Evolutionary conservation across 2,329 filamentous ascomycete species (phyloP), one percentile per base, ranked within the genome.

Genomic region (Calonectria pseudoreteaudii): DNA sequence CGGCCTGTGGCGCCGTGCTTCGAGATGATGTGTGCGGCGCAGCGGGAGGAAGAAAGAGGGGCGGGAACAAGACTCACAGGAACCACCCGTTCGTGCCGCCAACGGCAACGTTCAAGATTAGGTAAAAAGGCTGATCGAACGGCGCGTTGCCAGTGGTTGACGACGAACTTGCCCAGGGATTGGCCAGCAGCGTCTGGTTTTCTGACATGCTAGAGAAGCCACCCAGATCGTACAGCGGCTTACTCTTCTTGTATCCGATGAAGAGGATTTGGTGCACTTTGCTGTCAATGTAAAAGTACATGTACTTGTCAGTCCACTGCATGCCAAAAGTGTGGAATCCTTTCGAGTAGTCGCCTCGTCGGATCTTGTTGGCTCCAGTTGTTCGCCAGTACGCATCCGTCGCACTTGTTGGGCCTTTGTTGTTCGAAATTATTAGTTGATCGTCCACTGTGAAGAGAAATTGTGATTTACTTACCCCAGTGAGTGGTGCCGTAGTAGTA

Each of bases 201-300:
- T 85, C 83, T 11, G 83, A 82, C 68, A 81, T 83, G 31, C 80
- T 77, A 30, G 82, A 81, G 74, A 89, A 89, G 38, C 84, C 76
- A 14, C 88, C 88, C 18, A 84, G 81, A n/a, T 83, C 77, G 80
- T 84, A 88, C 72, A 88, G 84, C 52, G 83, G 80, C 31, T 78
- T 67, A 26, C 81, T 76, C 30, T 74, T 66, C n/a, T 79, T 78
- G 75, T 86, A 86, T 14, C 82, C 82, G 20, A 84, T 77, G 72
- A 84, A 86, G 58, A 85, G 76, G 73, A 86, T 84, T 76, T 86
- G 83, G 23, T 82, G 80, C 18, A 87, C 80, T 20, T 85, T 83
- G 76, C 82, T 85, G 79, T 90, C 87, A 47, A 90, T 81, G 78
- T 88, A 91, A 31, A 87, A 89, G 82, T 88, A 90, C 26, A 91